Evolutionary conservation across 2,329 filamentous ascomycete genomes (phyloP).

Genomic region (Paraphaeosphaeria minitans): DNA sequence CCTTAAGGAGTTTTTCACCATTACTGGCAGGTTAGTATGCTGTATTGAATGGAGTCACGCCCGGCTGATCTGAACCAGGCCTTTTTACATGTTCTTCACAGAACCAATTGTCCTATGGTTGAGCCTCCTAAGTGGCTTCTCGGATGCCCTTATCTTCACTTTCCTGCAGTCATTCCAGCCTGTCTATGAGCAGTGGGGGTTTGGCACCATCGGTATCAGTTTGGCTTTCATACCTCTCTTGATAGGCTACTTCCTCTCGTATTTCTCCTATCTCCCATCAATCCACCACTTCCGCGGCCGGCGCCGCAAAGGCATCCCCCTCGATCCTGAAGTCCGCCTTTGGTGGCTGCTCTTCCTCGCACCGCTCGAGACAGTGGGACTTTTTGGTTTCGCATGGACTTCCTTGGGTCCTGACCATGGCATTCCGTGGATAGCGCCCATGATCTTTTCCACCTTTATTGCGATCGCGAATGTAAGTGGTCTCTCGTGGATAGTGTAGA

Average conservation of each 20-base stretch:
- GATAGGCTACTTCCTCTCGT: conserved; percentile 68
- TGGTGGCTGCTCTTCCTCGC: conserved; percentile 68
- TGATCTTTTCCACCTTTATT: conserved; percentile 68
- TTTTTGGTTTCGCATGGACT: conserved; percentile 74
- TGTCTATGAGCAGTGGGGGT: conserved; percentile 71
- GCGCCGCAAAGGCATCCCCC: conserved; percentile 48
- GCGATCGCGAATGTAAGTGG: conserved; percentile 67
- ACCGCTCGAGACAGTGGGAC: conserved; percentile 66
- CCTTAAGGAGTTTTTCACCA: conserved; percentile 51
- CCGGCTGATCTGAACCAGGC: not conserved
- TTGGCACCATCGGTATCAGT: conserved; percentile 61
- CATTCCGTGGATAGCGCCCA: conserved; percentile 71
- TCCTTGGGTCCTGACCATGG: conserved; percentile 61
- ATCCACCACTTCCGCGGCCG: conserved; percentile 56
- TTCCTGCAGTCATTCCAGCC: conserved; percentile 72
- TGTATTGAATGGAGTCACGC: too few relatives aligned
- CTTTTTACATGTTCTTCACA: conserved; percentile 74
- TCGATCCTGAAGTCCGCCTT: conserved; percentile 64
- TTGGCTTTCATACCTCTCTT: conserved; percentile 64
- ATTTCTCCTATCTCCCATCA: conserved; percentile 63
- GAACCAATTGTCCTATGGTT: conserved; percentile 75
- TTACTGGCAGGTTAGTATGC: conserved; percentile 49
- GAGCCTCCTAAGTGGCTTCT: conserved; percentile 74
- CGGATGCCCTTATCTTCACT: conserved; percentile 77
- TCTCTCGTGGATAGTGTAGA: conserved; percentile 30